Percentiles rank a stretch among this genome's conserved stretches.
Conservation (phyloP, 495 filamentous ascomycete species). For the Aspergillus hancockii region DNA sequence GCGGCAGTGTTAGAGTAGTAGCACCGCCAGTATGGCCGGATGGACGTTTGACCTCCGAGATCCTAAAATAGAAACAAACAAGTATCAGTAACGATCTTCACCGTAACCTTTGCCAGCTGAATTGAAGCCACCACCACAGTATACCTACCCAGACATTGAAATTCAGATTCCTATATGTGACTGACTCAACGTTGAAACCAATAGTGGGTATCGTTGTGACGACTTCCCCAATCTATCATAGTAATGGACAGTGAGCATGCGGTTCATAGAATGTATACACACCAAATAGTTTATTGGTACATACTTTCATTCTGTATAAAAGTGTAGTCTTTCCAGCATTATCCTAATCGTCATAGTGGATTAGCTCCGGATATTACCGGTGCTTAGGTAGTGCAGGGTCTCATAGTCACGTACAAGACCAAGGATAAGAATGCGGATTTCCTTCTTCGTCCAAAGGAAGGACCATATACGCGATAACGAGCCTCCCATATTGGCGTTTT, state of each 20-base stretch:
- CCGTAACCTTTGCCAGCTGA: neutral
- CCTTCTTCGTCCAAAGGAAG: constrained; percentile 89
- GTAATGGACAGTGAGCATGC: constrained; percentile 21
- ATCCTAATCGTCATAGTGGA: constrained; percentile 59
- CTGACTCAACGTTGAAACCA: constrained; percentile 98
- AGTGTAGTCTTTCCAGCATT: constrained; percentile 98
- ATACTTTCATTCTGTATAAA: constrained; percentile 91
- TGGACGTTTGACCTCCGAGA: constrained; percentile 93
- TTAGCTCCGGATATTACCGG: constrained; percentile 21
- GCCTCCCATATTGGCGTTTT: constrained; percentile 66
- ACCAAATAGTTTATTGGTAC: constrained; percentile 6
- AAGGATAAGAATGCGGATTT: constrained; percentile 93
- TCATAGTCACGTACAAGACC: constrained; percentile 69
- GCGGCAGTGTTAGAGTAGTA: constrained; percentile 99
- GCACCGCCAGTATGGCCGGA: constrained; percentile 97
- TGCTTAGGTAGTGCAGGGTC: constrained; percentile 1
- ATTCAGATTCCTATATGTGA: constrained; percentile 95
- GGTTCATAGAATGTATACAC: constrained; percentile 1
- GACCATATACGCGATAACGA: constrained; percentile 75
- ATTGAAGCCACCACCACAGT: neutral
- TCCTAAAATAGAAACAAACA: constrained; percentile 54
- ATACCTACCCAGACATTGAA: constrained; percentile 91
- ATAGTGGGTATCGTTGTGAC: constrained; percentile 99
- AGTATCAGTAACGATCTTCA: constrained; percentile 10
- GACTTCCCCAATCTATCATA: constrained; percentile 86